Base-by-base conservation (phyloP, 441 rosid species). In the Cnidoscolus chayamansa region DNA sequence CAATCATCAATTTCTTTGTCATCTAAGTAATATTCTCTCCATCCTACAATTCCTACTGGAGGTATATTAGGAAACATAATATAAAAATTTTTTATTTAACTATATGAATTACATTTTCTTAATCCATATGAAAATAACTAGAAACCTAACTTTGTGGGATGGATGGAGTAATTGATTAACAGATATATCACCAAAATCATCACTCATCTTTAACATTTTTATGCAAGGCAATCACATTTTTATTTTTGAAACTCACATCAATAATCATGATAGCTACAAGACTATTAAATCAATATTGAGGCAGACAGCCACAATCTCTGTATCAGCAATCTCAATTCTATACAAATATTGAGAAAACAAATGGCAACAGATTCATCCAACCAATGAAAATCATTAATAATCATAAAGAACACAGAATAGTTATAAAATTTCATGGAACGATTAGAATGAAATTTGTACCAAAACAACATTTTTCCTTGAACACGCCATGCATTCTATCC, bases 401-500 rank as follows among this genome's bases (percentile, higher is more conserved):
- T 55, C 54, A 59, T 2, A 32, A 37, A 72, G 17, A 74, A 49
- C 40, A 54, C 31, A 48, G 10, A 67, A 31, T 32, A 63, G 16
- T 19, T 56, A 51, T 11, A n/a, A 40, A 35, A 53, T 67, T 25
- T 49, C 49, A 20, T 2, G 8, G 65, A 53, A 69, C 56, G 62
- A 75, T 61, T 60, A 48, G 76, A 73, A 77, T 69, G 50, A 61
- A 37, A 88, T 82, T 83, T 25, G 25, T 83, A 94, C 99, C 93
- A 76, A 43, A 74, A 79, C 50, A 68, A 79, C 63, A 77, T 79
- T 86, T 70, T 88, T 92, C 76, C 89, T 89, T 63, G 88, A 83
- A 83, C 99, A 96, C 16, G 87, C 71, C 79, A 84, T 32, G 79
- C 99, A 96, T 78, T 87, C 92, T 73, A 93, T 82, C 71, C 99